Base-by-base conservation (phyloP, 2,329 filamentous ascomycete species). In the Pyricularia sp. region DNA sequence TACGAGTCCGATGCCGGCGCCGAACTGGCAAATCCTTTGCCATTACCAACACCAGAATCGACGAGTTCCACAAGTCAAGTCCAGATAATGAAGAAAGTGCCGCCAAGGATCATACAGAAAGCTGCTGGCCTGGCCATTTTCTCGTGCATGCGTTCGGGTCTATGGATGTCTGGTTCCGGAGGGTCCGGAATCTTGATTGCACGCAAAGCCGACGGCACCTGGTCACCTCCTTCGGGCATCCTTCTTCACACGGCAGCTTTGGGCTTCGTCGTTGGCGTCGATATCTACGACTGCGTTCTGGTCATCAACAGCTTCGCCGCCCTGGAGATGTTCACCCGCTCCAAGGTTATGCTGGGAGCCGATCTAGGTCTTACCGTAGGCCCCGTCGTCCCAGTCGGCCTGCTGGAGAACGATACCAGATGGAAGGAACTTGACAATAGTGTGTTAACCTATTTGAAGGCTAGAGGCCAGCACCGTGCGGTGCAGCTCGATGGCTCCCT, bases 231-330 rank as follows among this genome's bases (percentile, higher is more conserved):
- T 0, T 96, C 91, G 0, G 93, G 90, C 62, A 92, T 97, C 69
- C 84, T 96, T 78, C 82, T 96, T 61, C 93, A 97, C 73, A 96
- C 93, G 0, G 86, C 91, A 0, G 91, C 89, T 0, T 82, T 97
- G 40, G 93, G 92, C 44, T 97, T 97, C 72, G 84, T 96, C 64
- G 88, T 93, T 6, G 93, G 93, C 2, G 89, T 96, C 55, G 93
- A 97, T 73, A 92, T 97, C 35, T 97, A 97, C 79, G 93, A 97
- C 74, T 96, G 93, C 72, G 89, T 97, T 16, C 83, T 97, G 9
- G 89, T 97, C 44, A 93, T 97, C 73, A 97, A 96, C 77, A 92
- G 89, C 60, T 85, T 90, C 60, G 84, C 90, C 65, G 91, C 92
- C 7, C 79, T 97, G 61, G 89, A 96, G 69, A 86, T 89, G 0